Evolutionary conservation across 345 rosid genomes (phyloP), one percentile per base, ranked within the genome.

Genomic region (Dipteronia dyeriana): DNA sequence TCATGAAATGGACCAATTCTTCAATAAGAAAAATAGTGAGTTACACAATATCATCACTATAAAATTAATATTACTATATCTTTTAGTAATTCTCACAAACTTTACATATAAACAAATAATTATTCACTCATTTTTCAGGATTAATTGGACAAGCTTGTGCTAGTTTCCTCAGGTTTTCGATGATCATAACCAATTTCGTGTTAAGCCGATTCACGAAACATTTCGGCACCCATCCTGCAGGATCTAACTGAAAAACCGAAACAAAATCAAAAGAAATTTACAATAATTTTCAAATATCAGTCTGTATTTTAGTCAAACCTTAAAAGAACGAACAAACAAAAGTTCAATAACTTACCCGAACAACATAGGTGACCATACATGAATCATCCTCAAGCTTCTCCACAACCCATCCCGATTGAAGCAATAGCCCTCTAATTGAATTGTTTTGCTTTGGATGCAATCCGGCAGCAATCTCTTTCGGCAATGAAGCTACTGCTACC

Each of bases 381-480:
- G 96, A 91, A 53, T 86, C 76, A 74, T 86, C 89, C 38, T 91
- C 89, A 73, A 90, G 89, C 83, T 91, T 89, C 88, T 93, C 97
- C 73, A 93, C 95, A 45, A 91, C 94, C 97, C 96, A 93, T 7
- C 97, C 97, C 38, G 97, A 91, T 73, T 90, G 91, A 81, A 91
- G 81, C 79, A 93, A 76, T 9, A 93, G 68, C 9, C 93, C 96
- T 81, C 93, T 85, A 26, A 86, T 87, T 38, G 90, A 81, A 77
- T 90, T 89, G 59, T 81, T 87, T 76, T 89, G 88, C 87, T 90
- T 87, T 20, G 91, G 93, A 6, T 90, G 90, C 85, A 92, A 81
- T 80, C 94, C 97, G 56, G 91, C 86, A 1, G 97, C 94, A 41
- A 90, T 92, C 77, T 92, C 93, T 70, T 90, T 92, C 25, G 93